Evolutionary conservation across 2,329 filamentous ascomycete genomes (phyloP), one percentile per base, ranked within the genome.

Genomic region (Apiospora arundinis): DNA sequence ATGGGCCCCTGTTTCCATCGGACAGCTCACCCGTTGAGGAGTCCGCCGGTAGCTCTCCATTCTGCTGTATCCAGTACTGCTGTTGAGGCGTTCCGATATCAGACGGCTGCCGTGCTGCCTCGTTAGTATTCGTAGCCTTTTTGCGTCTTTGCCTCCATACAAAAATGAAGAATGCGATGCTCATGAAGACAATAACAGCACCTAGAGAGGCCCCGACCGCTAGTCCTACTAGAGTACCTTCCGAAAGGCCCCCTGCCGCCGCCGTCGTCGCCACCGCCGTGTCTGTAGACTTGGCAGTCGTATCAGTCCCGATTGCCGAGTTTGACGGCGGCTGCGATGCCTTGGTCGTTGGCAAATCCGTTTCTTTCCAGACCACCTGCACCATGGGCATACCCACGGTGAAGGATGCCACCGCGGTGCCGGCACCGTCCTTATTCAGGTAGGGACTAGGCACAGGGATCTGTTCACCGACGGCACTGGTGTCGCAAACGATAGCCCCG

Each of bases 151-250:
- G 49, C 49, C 25, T 56, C 12, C 67, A 16, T 2, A 69, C 11
- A 9, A 69, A 52, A 60, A 71, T 40, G 18, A 66, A 28, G 23
- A 49, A 56, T 5, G 65, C 42, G 16, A 69, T 37, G 32, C 52
- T 56, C 7, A 56, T 56, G 52, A 56, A 18, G 25, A 69, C 45
- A 21, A 69, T 32, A 21, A 71, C 25, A 2, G 52, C 67, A 12
- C 70, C 67, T 7, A 71, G 67, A 42, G 45, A 45, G 0, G 66
- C 67, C 4, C 70, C 67, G 14, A 71, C 70, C 18, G 67, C 70
- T 16, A 71, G 42, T 1, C 67, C 67, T 9, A 71, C 32, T 16
- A 67, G 69, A 44, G 67, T 28, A 37, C 67, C 60, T n/a, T 25
- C 66, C 14, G 67, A 66, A n/a, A 68, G 67, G 42, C 67, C 67